Percentiles rank a stretch among this genome's conserved stretches.
Evolutionary conservation across 495 filamentous ascomycete genomes (phyloP).

Genomic region (Recurvomyces mirabilis): DNA sequence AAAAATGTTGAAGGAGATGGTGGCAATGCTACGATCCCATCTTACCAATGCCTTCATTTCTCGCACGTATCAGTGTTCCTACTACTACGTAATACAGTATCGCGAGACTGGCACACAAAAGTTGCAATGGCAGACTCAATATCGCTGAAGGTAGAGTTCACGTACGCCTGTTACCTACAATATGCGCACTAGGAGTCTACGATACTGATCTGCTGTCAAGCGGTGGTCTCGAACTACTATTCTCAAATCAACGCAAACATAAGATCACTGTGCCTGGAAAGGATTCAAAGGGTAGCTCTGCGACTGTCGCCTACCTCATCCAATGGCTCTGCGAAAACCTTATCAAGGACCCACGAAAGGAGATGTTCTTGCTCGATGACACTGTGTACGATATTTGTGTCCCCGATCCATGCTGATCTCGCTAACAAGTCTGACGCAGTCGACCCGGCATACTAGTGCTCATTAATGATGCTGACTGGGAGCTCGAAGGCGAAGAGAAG

Average conservation of each 20-base stretch:
- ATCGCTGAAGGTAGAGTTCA: conserved; percentile 57
- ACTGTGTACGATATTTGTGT: conserved; percentile 64
- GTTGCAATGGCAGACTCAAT: conserved; percentile 2
- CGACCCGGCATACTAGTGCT: conserved; percentile 94
- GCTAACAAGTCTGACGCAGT: too few relatives aligned
- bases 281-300: conserved; percentile 43
- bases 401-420: too few relatives aligned
- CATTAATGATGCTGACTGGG: conserved; percentile 97
- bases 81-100: too few relatives aligned
- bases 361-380: conserved; percentile 79
- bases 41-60: too few relatives aligned
- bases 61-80: too few relatives aligned
- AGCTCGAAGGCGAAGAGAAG: conserved; percentile 84
- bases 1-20: too few relatives aligned
- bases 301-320: conserved; percentile 69
- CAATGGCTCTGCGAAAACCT: conserved; percentile 66
- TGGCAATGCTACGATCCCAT: too few relatives aligned
- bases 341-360: conserved; percentile 77
- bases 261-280: conserved; percentile 53
- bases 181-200: too few relatives aligned
- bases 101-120: too few relatives aligned
- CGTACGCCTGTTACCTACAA: too few relatives aligned
- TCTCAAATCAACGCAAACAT: conserved; percentile 68
- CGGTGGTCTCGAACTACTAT: conserved; percentile 91
- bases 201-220: too few relatives aligned